Conservation (phyloP, 176 grass and related monocot species). For the Oryza rufipogon region DNA sequence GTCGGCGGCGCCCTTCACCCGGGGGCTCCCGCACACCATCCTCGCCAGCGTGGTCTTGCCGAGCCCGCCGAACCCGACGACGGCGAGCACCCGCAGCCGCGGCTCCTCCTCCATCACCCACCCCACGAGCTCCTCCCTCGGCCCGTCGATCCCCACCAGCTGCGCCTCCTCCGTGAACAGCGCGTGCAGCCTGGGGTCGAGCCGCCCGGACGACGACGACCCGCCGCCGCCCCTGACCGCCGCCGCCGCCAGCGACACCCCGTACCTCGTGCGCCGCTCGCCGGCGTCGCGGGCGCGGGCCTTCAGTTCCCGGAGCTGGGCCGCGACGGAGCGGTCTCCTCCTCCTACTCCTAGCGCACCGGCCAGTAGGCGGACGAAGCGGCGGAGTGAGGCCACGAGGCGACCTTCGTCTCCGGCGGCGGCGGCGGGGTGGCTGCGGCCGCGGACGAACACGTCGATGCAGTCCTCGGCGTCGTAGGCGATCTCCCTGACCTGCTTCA, state of each 20-base stretch:
- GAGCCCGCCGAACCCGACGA: slow-evolving; percentile 40
- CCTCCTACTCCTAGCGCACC: no score
- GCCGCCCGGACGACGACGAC: not conserved
- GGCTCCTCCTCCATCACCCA: slow-evolving; percentile 40
- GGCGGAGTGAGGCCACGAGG: no score
- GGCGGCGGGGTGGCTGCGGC: not conserved
- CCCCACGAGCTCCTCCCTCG: slow-evolving; percentile 18
- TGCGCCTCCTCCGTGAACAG: slow-evolving; percentile 49
- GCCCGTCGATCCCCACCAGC: slow-evolving; percentile 44
- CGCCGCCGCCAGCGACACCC: not conserved
- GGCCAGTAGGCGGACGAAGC: no score
- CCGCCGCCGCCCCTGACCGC: no score
- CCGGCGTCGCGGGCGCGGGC: slow-evolving; percentile 22
- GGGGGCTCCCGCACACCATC: slow-evolving; percentile 40
- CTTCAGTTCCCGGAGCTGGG: slow-evolving; percentile 36
- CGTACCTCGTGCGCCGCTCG: slow-evolving; percentile 26
- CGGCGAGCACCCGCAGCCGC: slow-evolving; percentile 28
- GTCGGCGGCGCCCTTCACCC: slow-evolving; percentile 4
- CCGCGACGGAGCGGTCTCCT: slow-evolving; percentile 4
- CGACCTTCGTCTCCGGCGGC: no score
- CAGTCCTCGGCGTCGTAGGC: slow-evolving; percentile 46
- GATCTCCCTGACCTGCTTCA: slow-evolving; percentile 52
- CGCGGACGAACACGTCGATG: slow-evolving; percentile 36
- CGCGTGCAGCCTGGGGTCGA: slow-evolving; percentile 30
- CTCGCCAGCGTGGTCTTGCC: slow-evolving; percentile 46